These are phyloP conservation scores for Cladosporium sp. DNA, from an alignment of 2,329 filamentous ascomycete species.

Conservation along the genomic window DNA sequence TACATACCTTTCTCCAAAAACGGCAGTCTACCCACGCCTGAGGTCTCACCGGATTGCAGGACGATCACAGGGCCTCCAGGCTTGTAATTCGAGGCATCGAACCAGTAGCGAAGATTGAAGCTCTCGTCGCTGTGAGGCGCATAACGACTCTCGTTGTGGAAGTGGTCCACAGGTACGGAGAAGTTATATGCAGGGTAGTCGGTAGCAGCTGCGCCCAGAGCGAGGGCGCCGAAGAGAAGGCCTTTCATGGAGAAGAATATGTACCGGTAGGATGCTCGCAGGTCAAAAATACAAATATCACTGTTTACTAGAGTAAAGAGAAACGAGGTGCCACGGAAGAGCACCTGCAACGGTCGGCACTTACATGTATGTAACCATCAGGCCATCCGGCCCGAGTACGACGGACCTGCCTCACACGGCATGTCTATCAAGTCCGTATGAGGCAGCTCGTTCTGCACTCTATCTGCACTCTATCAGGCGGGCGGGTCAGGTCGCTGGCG, in stretches of 20 bases:
- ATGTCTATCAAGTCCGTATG: slow-evolving; percentile 17
- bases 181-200: slow-evolving; percentile 56
- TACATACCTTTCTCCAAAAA: slow-evolving; percentile 67
- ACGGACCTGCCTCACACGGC: slow-evolving; percentile 13
- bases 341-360: background rate
- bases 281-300: background rate
- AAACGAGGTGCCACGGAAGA: background rate
- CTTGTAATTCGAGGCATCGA: slow-evolving; percentile 74
- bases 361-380: background rate
- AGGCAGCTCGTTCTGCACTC: slow-evolving; percentile 14
- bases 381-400: background rate
- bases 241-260: background rate
- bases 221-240: slow-evolving; percentile 4
- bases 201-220: slow-evolving; percentile 8
- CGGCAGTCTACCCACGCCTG: slow-evolving; percentile 62
- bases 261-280: background rate
- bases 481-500: slow-evolving; percentile 9
- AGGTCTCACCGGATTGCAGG: slow-evolving; percentile 71
- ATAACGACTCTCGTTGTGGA: slow-evolving; percentile 76
- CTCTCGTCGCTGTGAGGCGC: slow-evolving; percentile 70
- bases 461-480: slow-evolving; percentile 13
- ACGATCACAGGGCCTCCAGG: slow-evolving; percentile 80
- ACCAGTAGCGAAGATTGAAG: slow-evolving; percentile 79
- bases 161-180: slow-evolving; percentile 71
- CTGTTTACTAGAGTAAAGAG: background rate